A percentile compares a stretch with the other conserved stretches of the same genome.
phyloP scores from a whole-genome alignment of 1,284 basidiomycete species.

The Pyrrhoderma lamaoense region DNA sequence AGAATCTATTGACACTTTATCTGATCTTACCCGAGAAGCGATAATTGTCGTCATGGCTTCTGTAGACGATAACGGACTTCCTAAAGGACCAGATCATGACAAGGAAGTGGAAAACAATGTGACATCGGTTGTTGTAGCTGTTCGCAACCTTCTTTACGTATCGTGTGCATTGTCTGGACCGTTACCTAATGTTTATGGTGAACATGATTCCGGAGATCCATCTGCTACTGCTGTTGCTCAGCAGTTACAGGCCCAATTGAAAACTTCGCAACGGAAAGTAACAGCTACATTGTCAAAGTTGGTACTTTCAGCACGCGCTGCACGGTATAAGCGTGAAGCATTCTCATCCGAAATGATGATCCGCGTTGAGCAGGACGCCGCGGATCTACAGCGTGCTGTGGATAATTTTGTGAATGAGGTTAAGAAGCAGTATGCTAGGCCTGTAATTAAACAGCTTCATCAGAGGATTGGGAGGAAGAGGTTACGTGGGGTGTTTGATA shows the following conservation, averaged over 20 bases:
- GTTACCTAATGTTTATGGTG: conserved; percentile 50
- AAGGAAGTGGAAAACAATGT: conserved; percentile 56
- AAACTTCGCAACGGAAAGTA: conserved; percentile 61
- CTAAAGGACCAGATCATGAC: conserved; percentile 47
- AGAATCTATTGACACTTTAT: conserved; percentile 51
- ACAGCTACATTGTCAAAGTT: conserved; percentile 72
- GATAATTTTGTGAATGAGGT: conserved; percentile 67
- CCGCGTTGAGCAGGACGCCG: conserved; percentile 69
- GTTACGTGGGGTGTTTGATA: conserved; percentile 55
- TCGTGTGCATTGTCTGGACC: conserved; percentile 57
- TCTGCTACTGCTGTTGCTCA: conserved; percentile 37
- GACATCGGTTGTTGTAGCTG: conserved; percentile 55
- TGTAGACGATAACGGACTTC: conserved; percentile 38
- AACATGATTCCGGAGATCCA: conserved; percentile 34
- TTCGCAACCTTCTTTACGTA: conserved; percentile 68
- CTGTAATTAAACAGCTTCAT: conserved; percentile 26
- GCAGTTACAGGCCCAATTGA: conserved; percentile 35
- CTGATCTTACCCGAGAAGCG: conserved; percentile 47
- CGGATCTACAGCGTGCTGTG: conserved; percentile 71
- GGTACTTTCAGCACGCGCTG: conserved; percentile 65
- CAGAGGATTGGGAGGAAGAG: conserved; percentile 41
- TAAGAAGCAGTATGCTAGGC: conserved; percentile 46
- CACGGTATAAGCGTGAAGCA: conserved; percentile 15
- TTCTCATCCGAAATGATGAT: conserved; percentile 53
- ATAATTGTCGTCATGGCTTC: conserved; percentile 61